Percentiles rank a stretch among this genome's conserved stretches.
These are phyloP conservation scores for Rugonectria rugulosa DNA, from an alignment of 2,329 filamentous ascomycete genomes.

Conservation along the genomic window DNA sequence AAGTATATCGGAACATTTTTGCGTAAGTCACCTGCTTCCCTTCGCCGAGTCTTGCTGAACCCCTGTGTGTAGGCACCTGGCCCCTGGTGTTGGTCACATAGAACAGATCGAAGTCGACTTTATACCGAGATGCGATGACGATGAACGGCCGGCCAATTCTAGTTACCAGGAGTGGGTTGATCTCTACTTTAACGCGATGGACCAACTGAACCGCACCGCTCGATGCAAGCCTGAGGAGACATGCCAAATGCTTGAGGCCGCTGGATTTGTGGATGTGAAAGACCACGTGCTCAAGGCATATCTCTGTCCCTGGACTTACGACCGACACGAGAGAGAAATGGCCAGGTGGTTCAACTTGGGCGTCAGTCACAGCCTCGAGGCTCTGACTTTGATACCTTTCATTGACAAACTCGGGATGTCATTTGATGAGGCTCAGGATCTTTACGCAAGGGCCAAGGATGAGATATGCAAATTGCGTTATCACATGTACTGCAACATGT, in stretches of 20 bases:
- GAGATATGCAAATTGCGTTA: conserved; percentile 74
- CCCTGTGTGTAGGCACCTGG: conserved; percentile 69
- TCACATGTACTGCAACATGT: conserved; percentile 80
- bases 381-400: conserved; percentile 77
- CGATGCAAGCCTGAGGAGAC: conserved; percentile 62
- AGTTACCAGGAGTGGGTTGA: conserved; percentile 73
- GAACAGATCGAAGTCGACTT: conserved; percentile 94
- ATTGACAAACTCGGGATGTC: conserved; percentile 55
- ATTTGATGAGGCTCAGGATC: conserved; percentile 67
- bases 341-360: conserved; percentile 86
- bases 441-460: conserved; percentile 68
- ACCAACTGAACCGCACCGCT: conserved; percentile 69
- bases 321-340: conserved; percentile 70
- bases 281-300: conserved; percentile 75
- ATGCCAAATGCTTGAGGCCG: conserved; percentile 66
- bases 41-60: conserved; percentile 18
- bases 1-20: conserved; percentile 75
- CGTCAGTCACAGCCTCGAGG: conserved; percentile 75
- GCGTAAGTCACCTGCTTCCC: conserved; percentile 54
- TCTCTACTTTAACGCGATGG: conserved; percentile 72
- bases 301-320: conserved; percentile 75
- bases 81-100: conserved; percentile 76
- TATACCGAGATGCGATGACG: conserved; percentile 74
- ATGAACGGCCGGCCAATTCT: conserved; percentile 64
- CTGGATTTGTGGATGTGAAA: conserved; percentile 82